Evolutionary conservation across 805 yeast species (phyloP).

Genomic region (Candida anglica): DNA sequence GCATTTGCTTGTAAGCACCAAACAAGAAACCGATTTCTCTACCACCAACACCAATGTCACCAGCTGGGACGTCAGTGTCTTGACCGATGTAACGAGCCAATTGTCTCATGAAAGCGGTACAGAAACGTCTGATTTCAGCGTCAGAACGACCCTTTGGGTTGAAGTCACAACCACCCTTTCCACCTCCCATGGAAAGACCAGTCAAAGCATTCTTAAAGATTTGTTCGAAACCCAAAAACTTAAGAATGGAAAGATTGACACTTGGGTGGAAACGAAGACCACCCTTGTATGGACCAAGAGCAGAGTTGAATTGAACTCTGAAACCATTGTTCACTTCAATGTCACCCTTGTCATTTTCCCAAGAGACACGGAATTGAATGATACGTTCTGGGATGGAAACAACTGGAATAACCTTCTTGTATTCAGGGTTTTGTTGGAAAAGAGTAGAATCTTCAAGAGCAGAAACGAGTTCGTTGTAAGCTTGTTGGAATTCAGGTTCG

Average conservation of each 20-base stretch:
- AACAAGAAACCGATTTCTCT: conserved; percentile 91
- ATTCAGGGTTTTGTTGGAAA: conserved; percentile 84
- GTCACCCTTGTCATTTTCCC: conserved; percentile 95
- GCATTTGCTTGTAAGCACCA: conserved; percentile 92
- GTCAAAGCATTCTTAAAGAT: conserved; percentile 97
- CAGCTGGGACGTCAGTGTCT: conserved; percentile 98
- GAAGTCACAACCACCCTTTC: conserved; percentile 98
- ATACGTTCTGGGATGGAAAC: conserved; percentile 94
- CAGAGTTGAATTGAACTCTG: conserved; percentile 98
- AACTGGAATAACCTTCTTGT: conserved; percentile 82
- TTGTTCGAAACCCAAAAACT: conserved; percentile 97
- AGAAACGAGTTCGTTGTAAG: conserved; percentile 86
- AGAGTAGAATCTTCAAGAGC: conserved; percentile 90
- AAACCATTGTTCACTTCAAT: conserved; percentile 94
- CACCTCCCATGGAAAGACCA: conserved; percentile 98
- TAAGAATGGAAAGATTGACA: conserved; percentile 90
- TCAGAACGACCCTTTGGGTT: conserved; percentile 95
- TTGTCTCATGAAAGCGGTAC: conserved; percentile 93
- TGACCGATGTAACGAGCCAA: conserved; percentile 94
- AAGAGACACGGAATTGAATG: conserved; percentile 93
- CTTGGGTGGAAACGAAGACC: conserved; percentile 98
- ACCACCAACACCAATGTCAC: conserved; percentile 98
- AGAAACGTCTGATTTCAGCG: conserved; percentile 93
- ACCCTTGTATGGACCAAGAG: conserved; percentile 98
- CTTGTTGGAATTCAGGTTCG: conserved; percentile 99